Evolutionary conservation across 2,329 filamentous ascomycete genomes (phyloP).

Genomic region (Penicillium fuscoglaucum): DNA sequence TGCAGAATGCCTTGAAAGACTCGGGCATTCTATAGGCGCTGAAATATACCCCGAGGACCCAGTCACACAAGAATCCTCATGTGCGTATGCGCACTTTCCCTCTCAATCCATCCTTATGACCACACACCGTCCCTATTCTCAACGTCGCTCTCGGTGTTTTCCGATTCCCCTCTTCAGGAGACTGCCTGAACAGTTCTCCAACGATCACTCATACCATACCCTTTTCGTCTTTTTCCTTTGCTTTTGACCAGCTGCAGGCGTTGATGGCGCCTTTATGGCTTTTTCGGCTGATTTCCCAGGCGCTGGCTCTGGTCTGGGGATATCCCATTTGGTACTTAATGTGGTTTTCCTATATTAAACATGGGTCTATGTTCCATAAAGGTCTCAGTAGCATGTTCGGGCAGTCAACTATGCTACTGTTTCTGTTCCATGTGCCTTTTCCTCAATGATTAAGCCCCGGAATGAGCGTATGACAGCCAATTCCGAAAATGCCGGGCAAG

Average conservation of each 20-base stretch:
- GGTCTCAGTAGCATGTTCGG: conserved; percentile 4
- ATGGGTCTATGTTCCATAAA: conserved; percentile 7
- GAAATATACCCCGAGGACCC: conserved; percentile 2
- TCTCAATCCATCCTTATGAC: conserved; percentile 3
- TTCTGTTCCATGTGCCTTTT: conserved; percentile 4
- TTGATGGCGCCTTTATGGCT: conserved; percentile 21
- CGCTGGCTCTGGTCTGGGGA: conserved; percentile 21
- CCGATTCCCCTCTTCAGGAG: background rate
- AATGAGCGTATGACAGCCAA: conserved; percentile 1
- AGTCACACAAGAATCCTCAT: background rate
- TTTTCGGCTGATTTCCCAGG: conserved; percentile 20
- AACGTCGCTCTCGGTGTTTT: conserved; percentile 6
- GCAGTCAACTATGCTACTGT: conserved; percentile 6
- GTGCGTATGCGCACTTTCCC: background rate
- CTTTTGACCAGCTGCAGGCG: conserved; percentile 25
- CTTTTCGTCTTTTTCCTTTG: conserved; percentile 14
- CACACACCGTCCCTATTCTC: conserved; percentile 6
- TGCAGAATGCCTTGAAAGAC: conserved; percentile 97
- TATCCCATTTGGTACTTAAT: conserved; percentile 18
- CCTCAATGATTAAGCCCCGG: background rate
- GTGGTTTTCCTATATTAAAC: conserved; percentile 13
- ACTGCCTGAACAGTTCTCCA: conserved; percentile 4
- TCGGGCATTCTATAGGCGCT: conserved; percentile 76
- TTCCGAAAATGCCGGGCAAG: background rate
- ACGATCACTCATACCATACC: conserved; percentile 19